Conservation (phyloP, 495 filamentous ascomycete genomes). For the Talaromyces nanjingensis region DNA sequence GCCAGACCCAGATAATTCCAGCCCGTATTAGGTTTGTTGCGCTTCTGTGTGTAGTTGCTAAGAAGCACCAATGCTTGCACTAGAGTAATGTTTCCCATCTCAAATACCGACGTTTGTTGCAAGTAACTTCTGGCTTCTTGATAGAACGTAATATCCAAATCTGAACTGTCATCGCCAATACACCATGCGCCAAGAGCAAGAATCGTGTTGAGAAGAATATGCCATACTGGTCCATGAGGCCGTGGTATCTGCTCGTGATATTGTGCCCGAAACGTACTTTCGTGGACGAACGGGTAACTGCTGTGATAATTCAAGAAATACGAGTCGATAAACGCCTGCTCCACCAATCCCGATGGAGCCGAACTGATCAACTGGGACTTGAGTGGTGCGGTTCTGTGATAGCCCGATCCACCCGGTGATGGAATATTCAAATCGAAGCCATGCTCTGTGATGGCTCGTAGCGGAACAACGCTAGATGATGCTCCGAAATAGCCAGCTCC, state of each 20-base stretch:
- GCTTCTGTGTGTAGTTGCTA: slow-evolving; percentile 49
- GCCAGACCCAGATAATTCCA: slow-evolving; percentile 49
- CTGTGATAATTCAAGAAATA: slow-evolving; percentile 47
- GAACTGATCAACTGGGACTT: slow-evolving; percentile 21
- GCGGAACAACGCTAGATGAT: slow-evolving; percentile 40
- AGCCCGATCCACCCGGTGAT: slow-evolving; percentile 15
- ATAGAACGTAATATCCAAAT: slow-evolving; percentile 41
- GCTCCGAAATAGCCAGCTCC: slow-evolving; percentile 45
- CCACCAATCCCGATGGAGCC: slow-evolving; percentile 31
- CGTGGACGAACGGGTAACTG: slow-evolving; percentile 50
- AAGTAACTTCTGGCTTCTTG: slow-evolving; percentile 38
- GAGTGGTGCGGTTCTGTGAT: slow-evolving; percentile 16
- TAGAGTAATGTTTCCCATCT: slow-evolving; percentile 44
- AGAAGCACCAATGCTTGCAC: slow-evolving; percentile 45
- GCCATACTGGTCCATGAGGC: slow-evolving; percentile 43
- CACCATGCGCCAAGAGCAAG: slow-evolving; percentile 47
- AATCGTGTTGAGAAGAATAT: slow-evolving; percentile 45
- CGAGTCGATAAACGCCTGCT: slow-evolving; percentile 40
- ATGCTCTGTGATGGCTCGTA: slow-evolving; percentile 38
- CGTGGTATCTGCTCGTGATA: slow-evolving; percentile 44
- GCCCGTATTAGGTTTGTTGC: slow-evolving; percentile 49
- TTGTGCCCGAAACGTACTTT: slow-evolving; percentile 48
- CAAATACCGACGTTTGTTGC: slow-evolving; percentile 37
- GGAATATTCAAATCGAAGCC: slow-evolving; percentile 41
- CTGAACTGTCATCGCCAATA: slow-evolving; percentile 41